phyloP scores from a whole-genome alignment of 75 land plant species.

The Sequoia sempervirens region DNA sequence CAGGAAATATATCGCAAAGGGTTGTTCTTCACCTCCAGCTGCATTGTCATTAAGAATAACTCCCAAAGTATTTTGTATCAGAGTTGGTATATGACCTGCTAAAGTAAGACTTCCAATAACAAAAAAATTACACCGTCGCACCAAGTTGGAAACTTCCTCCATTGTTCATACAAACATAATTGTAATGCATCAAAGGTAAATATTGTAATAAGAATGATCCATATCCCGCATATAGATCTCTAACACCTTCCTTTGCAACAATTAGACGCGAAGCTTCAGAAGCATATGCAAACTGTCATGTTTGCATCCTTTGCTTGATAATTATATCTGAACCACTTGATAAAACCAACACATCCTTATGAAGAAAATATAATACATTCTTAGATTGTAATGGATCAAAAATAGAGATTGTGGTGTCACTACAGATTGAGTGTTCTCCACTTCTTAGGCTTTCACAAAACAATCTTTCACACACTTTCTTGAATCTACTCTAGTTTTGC shows the following conservation, averaged over 20 bases:
- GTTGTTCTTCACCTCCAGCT: no score
- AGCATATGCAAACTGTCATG: conserved; percentile 85
- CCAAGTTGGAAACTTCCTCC: conserved; percentile 21
- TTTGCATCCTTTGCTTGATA: conserved; percentile 99
- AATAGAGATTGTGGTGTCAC: no score
- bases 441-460: conserved; percentile 60
- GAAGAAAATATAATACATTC: no score
- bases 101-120: conserved; percentile 48
- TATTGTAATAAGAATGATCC: conserved; percentile 84
- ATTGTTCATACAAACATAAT: conserved; percentile 83
- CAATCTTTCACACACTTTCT: conserved; percentile 49
- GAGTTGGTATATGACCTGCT: conserved; percentile 54
- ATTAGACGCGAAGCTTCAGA: conserved; percentile 77
- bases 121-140: conserved; percentile 29
- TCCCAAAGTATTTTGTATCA: conserved; percentile 41
- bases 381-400: no score
- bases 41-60: conserved; percentile 27
- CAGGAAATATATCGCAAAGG: no score
- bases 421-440: no score
- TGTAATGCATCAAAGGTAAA: conserved; percentile 96
- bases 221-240: conserved; percentile 95
- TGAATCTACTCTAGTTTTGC: conserved; percentile 51
- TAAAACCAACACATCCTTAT: no score
- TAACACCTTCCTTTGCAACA: conserved; percentile 74
- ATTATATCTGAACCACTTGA: no score